These are phyloP conservation scores for Tetraselmis chui DNA, from an alignment of 139 green algal species.

Conservation along the genomic window DNA sequence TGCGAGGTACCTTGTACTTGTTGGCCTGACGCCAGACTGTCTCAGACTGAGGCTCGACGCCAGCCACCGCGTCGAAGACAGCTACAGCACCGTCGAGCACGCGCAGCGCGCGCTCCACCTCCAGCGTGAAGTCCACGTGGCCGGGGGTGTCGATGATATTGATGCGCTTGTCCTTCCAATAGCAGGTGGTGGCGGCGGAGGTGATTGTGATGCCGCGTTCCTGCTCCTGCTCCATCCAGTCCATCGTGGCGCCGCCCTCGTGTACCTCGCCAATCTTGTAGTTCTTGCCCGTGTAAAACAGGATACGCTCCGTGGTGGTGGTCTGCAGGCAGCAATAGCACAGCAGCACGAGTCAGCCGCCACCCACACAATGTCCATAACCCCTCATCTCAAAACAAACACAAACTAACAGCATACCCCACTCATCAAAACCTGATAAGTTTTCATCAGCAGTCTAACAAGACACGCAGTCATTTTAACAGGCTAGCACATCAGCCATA, in stretches of 20 bases:
- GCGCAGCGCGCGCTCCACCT: slow-evolving; percentile 96
- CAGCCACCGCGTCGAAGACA: slow-evolving; percentile 92
- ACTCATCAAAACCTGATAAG: no score
- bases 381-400: neutral
- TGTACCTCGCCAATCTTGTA: slow-evolving; percentile 98
- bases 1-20: slow-evolving; percentile 94
- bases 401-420: no score
- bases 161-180: slow-evolving; percentile 93
- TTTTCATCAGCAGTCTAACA: no score
- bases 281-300: slow-evolving; percentile 93
- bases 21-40: slow-evolving; percentile 98
- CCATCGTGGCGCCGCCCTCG: slow-evolving; percentile 97
- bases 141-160: slow-evolving; percentile 99
- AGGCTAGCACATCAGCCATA: no score
- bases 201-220: slow-evolving; percentile 99
- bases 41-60: slow-evolving; percentile 96
- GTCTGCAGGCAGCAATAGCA: slow-evolving; percentile 53
- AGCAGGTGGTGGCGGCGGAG: slow-evolving; percentile 92
- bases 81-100: slow-evolving; percentile 96
- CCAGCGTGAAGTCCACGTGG: slow-evolving; percentile 59
- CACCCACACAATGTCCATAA: neutral
- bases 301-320: slow-evolving; percentile 94
- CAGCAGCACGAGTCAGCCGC: neutral
- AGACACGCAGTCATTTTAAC: no score
- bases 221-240: slow-evolving; percentile 93